phyloP scores from a whole-genome alignment of 169 alveolate genomes.

The Besnoitia besnoiti region DNA sequence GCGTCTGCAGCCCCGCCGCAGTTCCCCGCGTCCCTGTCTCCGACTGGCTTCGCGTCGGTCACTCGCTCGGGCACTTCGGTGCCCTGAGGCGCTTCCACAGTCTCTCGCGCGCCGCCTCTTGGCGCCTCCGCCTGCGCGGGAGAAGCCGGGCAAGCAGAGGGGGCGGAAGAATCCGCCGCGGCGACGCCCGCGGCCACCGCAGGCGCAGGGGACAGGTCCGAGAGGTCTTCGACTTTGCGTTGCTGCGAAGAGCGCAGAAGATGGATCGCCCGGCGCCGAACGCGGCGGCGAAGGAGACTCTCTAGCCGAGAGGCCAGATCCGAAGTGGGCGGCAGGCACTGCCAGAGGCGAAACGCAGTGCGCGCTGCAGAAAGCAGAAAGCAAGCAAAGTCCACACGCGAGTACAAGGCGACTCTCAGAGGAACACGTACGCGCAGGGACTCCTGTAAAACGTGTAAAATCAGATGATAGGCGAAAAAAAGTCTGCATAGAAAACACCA shows the following conservation, averaged over 20 bases:
- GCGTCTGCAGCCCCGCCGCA: neutral
- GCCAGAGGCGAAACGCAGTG: neutral
- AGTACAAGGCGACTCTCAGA: too few relatives aligned
- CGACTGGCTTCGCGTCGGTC: neutral
- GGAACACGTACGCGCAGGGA: neutral
- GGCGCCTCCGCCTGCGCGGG: too few relatives aligned
- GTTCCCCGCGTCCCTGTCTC: neutral
- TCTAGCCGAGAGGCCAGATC: neutral
- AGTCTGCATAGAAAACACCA: too few relatives aligned
- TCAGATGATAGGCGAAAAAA: neutral
- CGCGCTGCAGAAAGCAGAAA: neutral
- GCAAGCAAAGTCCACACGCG: neutral
- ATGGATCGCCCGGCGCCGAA: neutral
- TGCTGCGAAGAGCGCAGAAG: neutral
- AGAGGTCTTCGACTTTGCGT: neutral
- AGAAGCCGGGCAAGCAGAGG: too few relatives aligned
- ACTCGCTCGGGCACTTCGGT: neutral
- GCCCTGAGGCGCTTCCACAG: neutral
- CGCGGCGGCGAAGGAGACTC: neutral
- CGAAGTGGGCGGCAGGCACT: conserved; percentile 9
- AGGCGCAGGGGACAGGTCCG: neutral
- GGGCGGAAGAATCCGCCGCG: too few relatives aligned
- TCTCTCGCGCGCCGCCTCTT: neutral
- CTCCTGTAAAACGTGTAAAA: neutral
- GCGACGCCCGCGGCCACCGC: neutral